phyloP scores from a whole-genome alignment of 2,329 filamentous ascomycete genomes.

The Blastomyces gilchristii region DNA sequence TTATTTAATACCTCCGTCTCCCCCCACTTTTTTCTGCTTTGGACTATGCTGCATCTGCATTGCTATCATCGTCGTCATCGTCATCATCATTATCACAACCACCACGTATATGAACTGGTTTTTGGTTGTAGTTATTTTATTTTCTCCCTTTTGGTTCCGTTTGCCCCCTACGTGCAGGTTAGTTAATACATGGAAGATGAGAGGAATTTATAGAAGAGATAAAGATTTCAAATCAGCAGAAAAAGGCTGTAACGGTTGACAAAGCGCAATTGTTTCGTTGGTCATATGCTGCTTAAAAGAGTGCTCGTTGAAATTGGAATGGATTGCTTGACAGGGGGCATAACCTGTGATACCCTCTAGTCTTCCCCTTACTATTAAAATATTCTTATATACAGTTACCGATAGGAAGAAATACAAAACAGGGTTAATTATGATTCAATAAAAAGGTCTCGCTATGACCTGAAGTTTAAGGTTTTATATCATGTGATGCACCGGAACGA shows the following conservation, averaged over 20 bases:
- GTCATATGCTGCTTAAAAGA: neutral
- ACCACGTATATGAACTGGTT: neutral
- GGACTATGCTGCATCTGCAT: neutral
- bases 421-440: neutral
- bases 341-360: neutral
- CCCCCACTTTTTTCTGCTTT: neutral
- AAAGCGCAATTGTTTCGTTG: neutral
- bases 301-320: neutral
- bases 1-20: slow-evolving; percentile 1
- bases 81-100: neutral
- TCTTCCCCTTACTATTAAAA: neutral
- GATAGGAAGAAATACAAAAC: neutral
- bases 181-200: neutral
- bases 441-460: neutral
- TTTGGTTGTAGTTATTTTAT: too few relatives aligned
- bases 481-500: neutral
- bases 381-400: neutral
- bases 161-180: neutral
- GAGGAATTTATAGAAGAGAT: neutral
- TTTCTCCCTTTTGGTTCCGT: neutral
- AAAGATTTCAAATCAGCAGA: neutral
- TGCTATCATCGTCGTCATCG: neutral
- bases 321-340: neutral
- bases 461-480: neutral
- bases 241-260: neutral